Conservation (phyloP, 2,329 filamentous ascomycete genomes). For the Sporothrix euskadiensis region DNA sequence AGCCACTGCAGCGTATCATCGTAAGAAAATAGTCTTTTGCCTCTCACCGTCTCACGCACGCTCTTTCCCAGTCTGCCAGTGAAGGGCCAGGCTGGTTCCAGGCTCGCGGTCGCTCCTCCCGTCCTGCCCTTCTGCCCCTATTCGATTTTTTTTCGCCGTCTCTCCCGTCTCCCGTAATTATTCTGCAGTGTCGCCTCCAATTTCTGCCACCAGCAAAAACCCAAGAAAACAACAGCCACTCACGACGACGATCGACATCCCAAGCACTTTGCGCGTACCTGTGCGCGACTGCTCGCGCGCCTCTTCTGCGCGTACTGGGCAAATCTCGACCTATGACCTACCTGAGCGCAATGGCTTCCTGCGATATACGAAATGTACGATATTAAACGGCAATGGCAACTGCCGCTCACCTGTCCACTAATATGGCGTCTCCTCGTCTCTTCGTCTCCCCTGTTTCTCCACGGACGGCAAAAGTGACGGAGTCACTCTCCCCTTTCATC, state of each 20-base stretch:
- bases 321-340: neutral
- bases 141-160: neutral
- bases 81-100: neutral
- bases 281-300: neutral
- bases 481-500: neutral
- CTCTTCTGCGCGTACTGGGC: neutral
- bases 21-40: neutral
- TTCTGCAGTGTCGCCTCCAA: neutral
- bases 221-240: neutral
- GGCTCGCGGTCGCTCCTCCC: slow-evolving; percentile 18
- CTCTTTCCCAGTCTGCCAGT: neutral
- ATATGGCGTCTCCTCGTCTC: neutral
- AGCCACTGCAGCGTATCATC: neutral
- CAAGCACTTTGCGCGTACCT: neutral
- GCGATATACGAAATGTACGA: neutral
- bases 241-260: slow-evolving; percentile 10
- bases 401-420: neutral
- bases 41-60: neutral
- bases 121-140: neutral
- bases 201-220: neutral
- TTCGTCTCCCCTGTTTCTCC: neutral
- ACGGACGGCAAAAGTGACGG: slow-evolving; percentile 1
- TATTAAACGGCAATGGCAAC: neutral
- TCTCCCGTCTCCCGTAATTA: neutral
- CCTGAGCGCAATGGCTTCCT: neutral